Conservation (phyloP, 208 protist genomes). For the Acanthamoeba healyi region DNA sequence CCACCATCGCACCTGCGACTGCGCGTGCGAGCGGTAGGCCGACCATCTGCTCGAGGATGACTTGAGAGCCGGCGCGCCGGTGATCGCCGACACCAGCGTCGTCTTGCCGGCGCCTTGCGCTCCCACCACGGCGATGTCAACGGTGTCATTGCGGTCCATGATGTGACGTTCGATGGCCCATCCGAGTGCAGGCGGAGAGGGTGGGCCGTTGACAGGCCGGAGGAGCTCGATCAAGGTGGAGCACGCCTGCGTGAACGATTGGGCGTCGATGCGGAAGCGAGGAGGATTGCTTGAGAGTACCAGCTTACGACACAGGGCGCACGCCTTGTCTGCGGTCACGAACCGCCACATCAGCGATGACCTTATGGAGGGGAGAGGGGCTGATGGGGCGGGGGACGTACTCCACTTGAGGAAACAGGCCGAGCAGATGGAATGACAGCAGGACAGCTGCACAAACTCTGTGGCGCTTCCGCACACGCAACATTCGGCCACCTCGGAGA, state of each 20-base stretch:
- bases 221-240: background rate
- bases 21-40: background rate
- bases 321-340: background rate
- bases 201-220: background rate
- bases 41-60: background rate
- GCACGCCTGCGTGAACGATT: background rate
- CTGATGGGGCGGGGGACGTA: background rate
- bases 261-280: background rate
- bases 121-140: background rate
- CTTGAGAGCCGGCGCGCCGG: background rate
- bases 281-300: background rate
- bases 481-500: background rate
- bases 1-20: background rate
- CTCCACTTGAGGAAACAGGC: background rate
- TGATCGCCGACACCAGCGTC: background rate
- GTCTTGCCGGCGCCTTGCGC: background rate
- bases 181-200: background rate
- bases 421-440: background rate
- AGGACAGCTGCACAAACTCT: background rate
- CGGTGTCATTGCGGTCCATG: background rate
- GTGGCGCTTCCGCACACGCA: background rate
- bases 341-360: background rate
- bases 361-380: no score
- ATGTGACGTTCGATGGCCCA: background rate
- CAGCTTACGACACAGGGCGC: background rate